Base-by-base conservation (phyloP, 2,329 filamentous ascomycete genomes). In the Alternaria panax region DNA sequence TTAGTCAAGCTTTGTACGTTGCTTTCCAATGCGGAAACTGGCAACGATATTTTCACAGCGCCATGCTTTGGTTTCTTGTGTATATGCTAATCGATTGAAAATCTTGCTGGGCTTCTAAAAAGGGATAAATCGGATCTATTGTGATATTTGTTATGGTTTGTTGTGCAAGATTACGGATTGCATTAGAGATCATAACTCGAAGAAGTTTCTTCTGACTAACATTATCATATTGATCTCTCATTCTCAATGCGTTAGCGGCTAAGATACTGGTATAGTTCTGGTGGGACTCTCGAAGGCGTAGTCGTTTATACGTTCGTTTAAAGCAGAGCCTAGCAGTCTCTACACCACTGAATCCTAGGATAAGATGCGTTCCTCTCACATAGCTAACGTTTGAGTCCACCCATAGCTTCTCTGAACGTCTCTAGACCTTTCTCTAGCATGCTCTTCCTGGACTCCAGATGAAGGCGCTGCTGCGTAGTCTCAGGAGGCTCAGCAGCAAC, bases 361-460 rank as follows among this genome's bases (percentile, higher is more conserved):
- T 6, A 9, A 38, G 36, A 38, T 38, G 36, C 7, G 36, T 38
- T 14, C 36, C 7, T 38, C 14, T 38, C 12, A 38, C 3, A 38
- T 18, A 38, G 27, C 57, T 59, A 55, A 40, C 58, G 53, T 51
- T 53, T 63, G 25, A 57, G 9, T 1, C 67, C 68, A 16, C 71
- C 66, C 65, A 73, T 66, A 2, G 71, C 72, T 48, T 68, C 66
- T 8, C 61, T 50, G 56, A 80, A 80, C 0, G 66, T 75, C 30
- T 75, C 61, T 2, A 75, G 50, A 1, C 78, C 78, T 14, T 72
- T 69, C 67, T 80, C 76, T 41, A 81, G 60, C 69, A 73, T 76
- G 16, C 40, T 53, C 67, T 70, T 75, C 25, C 68, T 64, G 2
- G 55, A 52, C 54, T 77, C 70, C n/a, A 81, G 57, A 28, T 58